Evolutionary conservation across 2,329 filamentous ascomycete genomes (phyloP).

Genomic region (Endoconidiophora laricicola): DNA sequence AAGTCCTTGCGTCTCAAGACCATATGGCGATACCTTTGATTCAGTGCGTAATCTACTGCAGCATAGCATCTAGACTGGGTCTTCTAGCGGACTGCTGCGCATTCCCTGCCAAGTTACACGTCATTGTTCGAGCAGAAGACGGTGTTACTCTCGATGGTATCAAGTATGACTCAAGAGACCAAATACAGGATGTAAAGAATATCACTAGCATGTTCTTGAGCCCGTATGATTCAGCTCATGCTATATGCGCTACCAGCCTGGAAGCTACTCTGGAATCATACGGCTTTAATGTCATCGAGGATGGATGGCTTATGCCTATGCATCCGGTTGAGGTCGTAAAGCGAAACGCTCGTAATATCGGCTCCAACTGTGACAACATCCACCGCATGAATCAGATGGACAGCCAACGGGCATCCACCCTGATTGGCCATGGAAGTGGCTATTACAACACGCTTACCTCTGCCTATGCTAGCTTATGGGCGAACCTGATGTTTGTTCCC

Average conservation of each 20-base stretch:
- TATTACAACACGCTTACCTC: constrained; percentile 5
- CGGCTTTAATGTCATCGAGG: constrained; percentile 26
- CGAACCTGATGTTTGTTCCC: constrained; percentile 1
- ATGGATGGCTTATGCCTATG: constrained; percentile 45
- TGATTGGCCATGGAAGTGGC: neutral
- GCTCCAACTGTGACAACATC: constrained; percentile 10
- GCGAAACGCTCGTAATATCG: constrained; percentile 37
- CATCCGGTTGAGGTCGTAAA: constrained; percentile 50
- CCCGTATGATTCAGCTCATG: constrained; percentile 54
- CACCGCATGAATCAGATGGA: constrained; percentile 1
- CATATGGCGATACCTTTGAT: constrained; percentile 77
- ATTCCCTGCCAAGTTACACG: constrained; percentile 74
- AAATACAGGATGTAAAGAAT: constrained; percentile 18
- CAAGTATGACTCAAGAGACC: neutral
- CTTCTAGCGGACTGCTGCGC: constrained; percentile 64
- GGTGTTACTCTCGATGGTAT: constrained; percentile 43
- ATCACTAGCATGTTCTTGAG: constrained; percentile 56
- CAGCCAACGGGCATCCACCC: neutral
- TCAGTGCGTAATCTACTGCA: constrained; percentile 73
- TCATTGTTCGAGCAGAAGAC: constrained; percentile 48
- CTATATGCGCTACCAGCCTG: constrained; percentile 45
- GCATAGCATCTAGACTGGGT: constrained; percentile 56
- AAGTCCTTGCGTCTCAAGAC: constrained; percentile 53
- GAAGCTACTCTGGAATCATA: constrained; percentile 38
- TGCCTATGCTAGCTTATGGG: constrained; percentile 9